These are phyloP conservation scores for Wickerhamiella nectarea DNA, from an alignment of 805 yeast genomes.

Conservation along the genomic window DNA sequence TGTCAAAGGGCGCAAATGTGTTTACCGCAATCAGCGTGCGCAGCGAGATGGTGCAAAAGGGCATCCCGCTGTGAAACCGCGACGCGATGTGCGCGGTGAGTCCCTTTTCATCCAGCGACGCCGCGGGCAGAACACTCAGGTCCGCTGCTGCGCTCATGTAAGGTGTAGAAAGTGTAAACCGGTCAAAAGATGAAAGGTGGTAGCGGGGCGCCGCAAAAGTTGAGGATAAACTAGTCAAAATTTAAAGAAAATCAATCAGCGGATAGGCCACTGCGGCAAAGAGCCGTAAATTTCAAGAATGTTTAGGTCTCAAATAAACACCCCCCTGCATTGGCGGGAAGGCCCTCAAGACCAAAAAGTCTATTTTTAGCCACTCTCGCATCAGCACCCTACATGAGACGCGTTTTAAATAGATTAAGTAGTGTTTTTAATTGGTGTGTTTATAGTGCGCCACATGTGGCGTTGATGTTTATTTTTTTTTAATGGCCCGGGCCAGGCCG, in stretches of 20 bases:
- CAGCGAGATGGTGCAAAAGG: conserved; percentile 28
- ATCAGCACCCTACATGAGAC: no score
- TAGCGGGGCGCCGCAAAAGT: no score
- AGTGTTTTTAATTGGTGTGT: no score
- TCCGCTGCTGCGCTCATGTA: conserved; percentile 21
- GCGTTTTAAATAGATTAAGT: no score
- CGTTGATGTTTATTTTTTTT: no score
- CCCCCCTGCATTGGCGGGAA: neutral
- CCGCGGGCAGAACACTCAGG: conserved; percentile 27
- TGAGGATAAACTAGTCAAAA: no score
- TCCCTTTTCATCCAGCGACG: conserved; percentile 28
- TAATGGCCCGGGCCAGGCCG: neutral
- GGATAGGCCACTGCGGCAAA: no score
- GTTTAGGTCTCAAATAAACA: neutral
- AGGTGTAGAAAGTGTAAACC: neutral
- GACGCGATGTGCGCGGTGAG: conserved; percentile 32
- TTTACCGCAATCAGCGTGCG: conserved; percentile 29
- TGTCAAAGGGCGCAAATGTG: conserved; percentile 27
- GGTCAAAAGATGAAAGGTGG: no score
- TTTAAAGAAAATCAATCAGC: no score
- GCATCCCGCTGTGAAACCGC: conserved; percentile 30
- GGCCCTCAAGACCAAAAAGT: no score
- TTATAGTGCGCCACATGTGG: no score
- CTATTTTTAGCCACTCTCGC: no score
- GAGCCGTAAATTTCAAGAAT: neutral